Base-by-base conservation (phyloP, 2,329 filamentous ascomycete species). In the Penicillium glabrum region DNA sequence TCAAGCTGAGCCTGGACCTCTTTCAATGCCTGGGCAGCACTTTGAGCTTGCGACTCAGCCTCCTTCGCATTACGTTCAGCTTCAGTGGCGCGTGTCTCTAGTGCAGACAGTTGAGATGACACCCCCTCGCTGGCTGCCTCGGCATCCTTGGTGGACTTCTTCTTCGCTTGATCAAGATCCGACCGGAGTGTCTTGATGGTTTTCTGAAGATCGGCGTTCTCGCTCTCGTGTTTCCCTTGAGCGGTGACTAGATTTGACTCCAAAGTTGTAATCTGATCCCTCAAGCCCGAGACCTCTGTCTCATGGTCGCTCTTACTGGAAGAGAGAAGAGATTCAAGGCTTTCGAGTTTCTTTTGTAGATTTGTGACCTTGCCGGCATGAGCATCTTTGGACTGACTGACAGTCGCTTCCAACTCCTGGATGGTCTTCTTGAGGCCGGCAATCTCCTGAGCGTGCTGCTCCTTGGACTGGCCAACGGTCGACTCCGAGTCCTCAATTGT, bases 281-380 rank as follows among this genome's bases (percentile, higher is more conserved):
- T 82, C 13, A 89, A 73, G 58, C 86, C 85, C 11, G 82, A 80
- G 49, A 82, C 77, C 63, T 89, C 85, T 1, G 83, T 83, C 39
- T 88, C 86, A 24, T 77, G 70, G 47, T 86, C 85, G 58, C 80
- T 79, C 68, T 87, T 87, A 41, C 81, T 80, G 80, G 88, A 68
- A 6, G 64, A 68, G 41, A 79, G 61, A 26, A 67, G 59, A 11
- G 61, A 66, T 68, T 89, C 83, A 8, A 91, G 74, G 44, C 80
- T 80, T 56, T 82, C 83, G 19, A 88, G 79, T 2, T 80, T 86
- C 10, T 79, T 80, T 65, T 82, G 82, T 16, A 90, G 72, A 57
- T 87, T 84, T 5, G 83, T 80, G 47, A 83, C 78, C 64, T 89
- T 84, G 1, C 82, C 83, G 43, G 87, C 85, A 39, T 79, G 72